Evolutionary conservation across 2,329 filamentous ascomycete species (phyloP), one percentile per base, ranked within the genome.

Genomic region (Helicocarpus griseus): DNA sequence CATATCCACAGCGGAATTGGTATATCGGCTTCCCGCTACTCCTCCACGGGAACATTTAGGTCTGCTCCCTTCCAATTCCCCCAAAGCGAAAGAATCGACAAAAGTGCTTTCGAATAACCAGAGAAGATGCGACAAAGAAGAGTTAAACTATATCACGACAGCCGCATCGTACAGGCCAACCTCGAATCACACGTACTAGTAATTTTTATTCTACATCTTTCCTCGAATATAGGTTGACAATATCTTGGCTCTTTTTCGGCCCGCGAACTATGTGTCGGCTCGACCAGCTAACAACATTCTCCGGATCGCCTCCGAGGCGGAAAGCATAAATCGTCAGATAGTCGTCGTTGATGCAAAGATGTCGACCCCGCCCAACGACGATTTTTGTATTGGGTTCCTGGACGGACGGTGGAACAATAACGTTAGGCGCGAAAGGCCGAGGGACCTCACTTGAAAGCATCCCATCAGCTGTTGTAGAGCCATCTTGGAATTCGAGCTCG

Each of bases 341-440:
- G 63, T 70, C 72, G 58, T 74, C 71, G 41, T 73, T 70, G 49
- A 73, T 65, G 56, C 71, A 73, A 8, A 74, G 63, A 58, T 74
- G 71, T 40, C 69, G 67, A 2, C 71, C 71, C 17, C 60, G 60
- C 3, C 71, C 71, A 48, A 60, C 57, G 8, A 71, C 52, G 4
- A 72, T 61, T 4, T 51, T 54, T 1, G 63, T 68, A 11, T 57
- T 58, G 2, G 28, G 26, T 5, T 22, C 50, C 29, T 29, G 3
- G 2, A 49, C 49, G 2, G 41, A n/a, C 2, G 19, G 46, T 5
- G 52, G 28, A 0, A 64, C 64, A 2, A 65, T 64, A 1, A 54
- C 49, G 0, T 64, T 61, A 5, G 64, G 57, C 24, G 11, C 41
- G 5, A 58, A 22, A 22, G 49, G 22, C 5, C 35, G 5, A 6